Base-by-base conservation (phyloP, 1,284 basidiomycete genomes). In the Pseudozyma flocculosa region DNA sequence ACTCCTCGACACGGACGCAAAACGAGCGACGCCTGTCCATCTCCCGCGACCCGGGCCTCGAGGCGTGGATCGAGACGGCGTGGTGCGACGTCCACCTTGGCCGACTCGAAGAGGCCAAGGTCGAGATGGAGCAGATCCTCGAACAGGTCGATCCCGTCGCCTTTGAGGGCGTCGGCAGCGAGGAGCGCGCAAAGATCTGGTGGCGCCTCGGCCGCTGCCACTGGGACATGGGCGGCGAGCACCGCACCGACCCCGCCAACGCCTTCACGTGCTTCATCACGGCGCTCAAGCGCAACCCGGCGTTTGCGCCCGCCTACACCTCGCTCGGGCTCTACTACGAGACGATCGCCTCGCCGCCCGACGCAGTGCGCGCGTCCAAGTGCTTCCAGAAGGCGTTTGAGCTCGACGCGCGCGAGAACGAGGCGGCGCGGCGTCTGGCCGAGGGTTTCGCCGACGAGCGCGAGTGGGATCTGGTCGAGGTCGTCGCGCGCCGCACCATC, bases 341-440 rank as follows among this genome's bases (percentile, higher is more conserved):
- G 18, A 87, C 90, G 47, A 82, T 82, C 48, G 80, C 84, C 14
- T 80, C 82, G 14, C 90, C 91, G 1, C 85, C 87, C 0, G 93
- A 98, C 78, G 85, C 85, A 10, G 84, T 85, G 11, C 86, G 94
- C 39, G 88, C 94, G 1, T 88, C 89, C 17, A 94, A 94, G 76
- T 98, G 95, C 77, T 97, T 96, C 80, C 93, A 98, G 73, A 97
- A 95, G 73, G 95, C 95, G 0, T 97, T 99, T 69, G 95, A 98
- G 79, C 85, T 98, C 2, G 93, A 97, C 78, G 84, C 92, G 1
- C 84, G 88, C 14, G 90, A 98, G 79, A 86, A 85, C 13, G 86
- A 88, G 15, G 92, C 95, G 1, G 95, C 93, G 0, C 82, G 84
- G 44, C 82, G 86, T 54, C 83, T 98, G 4, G 92, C 92, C 0